These are phyloP conservation scores for Closterium sp. DNA, from an alignment of 139 green algal species.

Conservation along the genomic window DNA sequence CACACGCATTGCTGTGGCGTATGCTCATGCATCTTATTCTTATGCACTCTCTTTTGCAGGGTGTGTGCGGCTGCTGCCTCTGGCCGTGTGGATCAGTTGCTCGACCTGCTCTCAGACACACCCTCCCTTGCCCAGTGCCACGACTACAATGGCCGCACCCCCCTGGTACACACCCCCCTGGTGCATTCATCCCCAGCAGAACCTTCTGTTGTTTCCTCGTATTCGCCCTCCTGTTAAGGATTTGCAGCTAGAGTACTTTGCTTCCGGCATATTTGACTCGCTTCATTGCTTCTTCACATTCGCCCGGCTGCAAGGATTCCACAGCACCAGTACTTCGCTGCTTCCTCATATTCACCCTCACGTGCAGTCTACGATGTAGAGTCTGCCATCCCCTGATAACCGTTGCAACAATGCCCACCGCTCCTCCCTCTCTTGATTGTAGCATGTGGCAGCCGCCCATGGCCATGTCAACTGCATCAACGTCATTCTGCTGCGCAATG, in stretches of 20 bases:
- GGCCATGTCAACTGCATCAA: neutral
- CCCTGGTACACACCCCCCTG: neutral
- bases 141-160: constrained; percentile 2
- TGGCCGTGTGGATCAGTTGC: neutral
- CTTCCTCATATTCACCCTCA: too few relatives aligned
- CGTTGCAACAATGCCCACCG: neutral
- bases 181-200: neutral
- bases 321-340: too few relatives aligned
- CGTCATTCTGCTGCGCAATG: neutral
- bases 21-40: neutral
- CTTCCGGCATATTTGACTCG: too few relatives aligned
- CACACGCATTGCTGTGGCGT: neutral
- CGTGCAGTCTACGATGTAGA: too few relatives aligned
- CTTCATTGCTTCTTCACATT: too few relatives aligned
- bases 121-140: neutral
- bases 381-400: too few relatives aligned
- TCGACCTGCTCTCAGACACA: neutral
- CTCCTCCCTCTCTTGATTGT: neutral
- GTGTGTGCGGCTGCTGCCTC: neutral
- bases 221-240: neutral
- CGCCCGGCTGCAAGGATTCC: too few relatives aligned
- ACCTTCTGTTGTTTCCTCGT: neutral
- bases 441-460: neutral
- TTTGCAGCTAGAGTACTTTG: too few relatives aligned
- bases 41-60: neutral